Base-by-base conservation (phyloP, 305 asterid species). In the Ajuga reptans region DNA sequence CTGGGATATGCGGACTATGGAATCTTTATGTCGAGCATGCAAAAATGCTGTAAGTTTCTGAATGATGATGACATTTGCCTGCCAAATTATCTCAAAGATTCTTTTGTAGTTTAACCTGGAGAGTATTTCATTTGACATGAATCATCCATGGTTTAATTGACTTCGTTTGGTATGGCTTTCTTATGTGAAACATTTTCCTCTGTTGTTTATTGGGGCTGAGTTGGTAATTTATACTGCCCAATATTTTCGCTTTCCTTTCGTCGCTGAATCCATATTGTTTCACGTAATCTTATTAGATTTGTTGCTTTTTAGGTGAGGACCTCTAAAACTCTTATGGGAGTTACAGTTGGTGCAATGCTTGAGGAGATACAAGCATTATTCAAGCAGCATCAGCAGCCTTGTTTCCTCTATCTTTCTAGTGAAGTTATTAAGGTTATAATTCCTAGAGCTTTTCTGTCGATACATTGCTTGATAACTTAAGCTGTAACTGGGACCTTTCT, bases 1-100 rank as follows among this genome's bases (percentile, higher is more conserved):
- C 46, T 93, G 99, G 99, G 97, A 91, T 80, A 82, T 86, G 90
- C 88, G 97, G 71, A 89, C 97, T 14, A 93, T 93, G 99, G 99
- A 93, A 77, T 91, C 99, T 72, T 91, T 93, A 60, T 93, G 99
- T 75, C 95, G 97, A 70, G 99, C 99, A 54, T 93, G 99, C 87
- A 93, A 91, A 87, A 79, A 91, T 85, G 96, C 99, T 75, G 99
- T 91, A 78, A 86, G 99, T 80, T 74, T 49, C 68, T 78, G 56
- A 42, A 68, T 61, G 41, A 68, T 61, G 41, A 62, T 59, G 41
- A 27, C 72, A 29, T 55, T 57, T 63, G 64, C 49, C 64, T 68
- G 18, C 42, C 9, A 34, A 49, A n/a, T 51, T 42, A 10, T 14
- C 41, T 49, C n/a, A 7, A 52, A 50, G 46, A 29, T 66, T 80